phyloP scores from a whole-genome alignment of 2,329 filamentous ascomycete genomes.

The Ophiostoma piceae region DNA sequence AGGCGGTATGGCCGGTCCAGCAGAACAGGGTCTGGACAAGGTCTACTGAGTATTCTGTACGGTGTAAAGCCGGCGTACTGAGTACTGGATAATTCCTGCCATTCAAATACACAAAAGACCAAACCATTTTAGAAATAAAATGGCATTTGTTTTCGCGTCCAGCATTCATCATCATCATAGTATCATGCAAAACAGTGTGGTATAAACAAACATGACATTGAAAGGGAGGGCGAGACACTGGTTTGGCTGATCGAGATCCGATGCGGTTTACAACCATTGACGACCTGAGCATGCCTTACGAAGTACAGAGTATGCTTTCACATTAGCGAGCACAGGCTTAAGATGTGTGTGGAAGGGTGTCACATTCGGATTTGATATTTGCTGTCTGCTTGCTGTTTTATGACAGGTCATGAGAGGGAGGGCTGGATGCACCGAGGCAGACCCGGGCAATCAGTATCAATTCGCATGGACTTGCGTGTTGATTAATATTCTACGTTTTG shows the following conservation, averaged over 20 bases:
- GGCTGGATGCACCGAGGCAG: slow-evolving; percentile 1
- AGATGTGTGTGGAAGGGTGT: not conserved
- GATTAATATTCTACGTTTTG: too few relatives aligned
- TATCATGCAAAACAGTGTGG: too few relatives aligned
- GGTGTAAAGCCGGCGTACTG: too few relatives aligned
- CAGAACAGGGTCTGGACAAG: too few relatives aligned
- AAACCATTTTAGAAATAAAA: not conserved
- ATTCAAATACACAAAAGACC: not conserved
- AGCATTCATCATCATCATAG: too few relatives aligned
- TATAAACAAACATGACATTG: not conserved
- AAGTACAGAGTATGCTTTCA: not conserved
- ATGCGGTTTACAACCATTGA: not conserved
- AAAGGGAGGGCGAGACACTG: not conserved
- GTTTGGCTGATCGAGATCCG: not conserved
- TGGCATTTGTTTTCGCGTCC: not conserved
- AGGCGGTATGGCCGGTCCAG: not conserved
- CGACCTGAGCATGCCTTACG: not conserved
- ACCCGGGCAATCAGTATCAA: not conserved
- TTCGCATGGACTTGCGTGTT: not conserved
- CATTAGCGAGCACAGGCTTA: not conserved
- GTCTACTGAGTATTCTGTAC: too few relatives aligned
- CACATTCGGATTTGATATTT: not conserved
- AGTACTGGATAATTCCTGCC: not conserved
- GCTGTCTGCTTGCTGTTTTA: not conserved
- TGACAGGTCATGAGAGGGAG: not conserved